Conservation (phyloP, 148 eudicot genomes). For the Cornus kousa region DNA sequence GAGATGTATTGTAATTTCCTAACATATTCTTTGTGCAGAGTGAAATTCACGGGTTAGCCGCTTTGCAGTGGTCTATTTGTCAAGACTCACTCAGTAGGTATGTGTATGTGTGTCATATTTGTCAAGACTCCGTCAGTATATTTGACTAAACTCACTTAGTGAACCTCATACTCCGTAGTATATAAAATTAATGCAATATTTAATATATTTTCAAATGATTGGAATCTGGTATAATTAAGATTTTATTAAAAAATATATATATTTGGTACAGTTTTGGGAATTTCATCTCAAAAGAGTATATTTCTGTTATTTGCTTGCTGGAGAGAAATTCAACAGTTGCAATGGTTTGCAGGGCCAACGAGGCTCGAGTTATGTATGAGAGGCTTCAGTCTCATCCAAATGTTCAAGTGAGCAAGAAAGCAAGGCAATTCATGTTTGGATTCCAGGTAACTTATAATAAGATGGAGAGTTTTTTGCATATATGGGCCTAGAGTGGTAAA, state of each 20-base stretch:
- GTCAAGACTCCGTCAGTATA: too few species aligned
- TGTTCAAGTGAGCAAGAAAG: constrained; percentile 70
- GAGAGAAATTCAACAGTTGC: constrained; percentile 3
- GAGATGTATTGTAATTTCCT: not conserved
- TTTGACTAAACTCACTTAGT: too few species aligned
- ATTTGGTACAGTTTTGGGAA: not conserved
- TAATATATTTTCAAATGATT: too few species aligned
- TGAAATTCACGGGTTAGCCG: constrained; percentile 88
- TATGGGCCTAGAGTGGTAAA: not conserved
- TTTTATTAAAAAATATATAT: too few species aligned
- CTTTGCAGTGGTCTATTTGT: constrained; percentile 94
- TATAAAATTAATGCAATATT: not conserved
- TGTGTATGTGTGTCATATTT: not conserved
- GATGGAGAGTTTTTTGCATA: not conserved
- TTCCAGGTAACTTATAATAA: constrained; percentile 57
- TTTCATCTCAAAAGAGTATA: not conserved
- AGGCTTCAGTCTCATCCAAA: constrained; percentile 83
- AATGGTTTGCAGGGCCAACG: constrained; percentile 52
- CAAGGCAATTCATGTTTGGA: constrained; percentile 63
- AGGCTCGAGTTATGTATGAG: constrained; percentile 82
- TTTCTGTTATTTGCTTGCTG: not conserved
- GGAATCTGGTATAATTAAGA: too few species aligned
- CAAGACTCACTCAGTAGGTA: constrained; percentile 81
- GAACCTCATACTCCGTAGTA: too few species aligned
- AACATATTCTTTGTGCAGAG: constrained; percentile 43